Base-by-base conservation (phyloP, 352 stramenopile species). In the Globisporangium apiculatum region DNA sequence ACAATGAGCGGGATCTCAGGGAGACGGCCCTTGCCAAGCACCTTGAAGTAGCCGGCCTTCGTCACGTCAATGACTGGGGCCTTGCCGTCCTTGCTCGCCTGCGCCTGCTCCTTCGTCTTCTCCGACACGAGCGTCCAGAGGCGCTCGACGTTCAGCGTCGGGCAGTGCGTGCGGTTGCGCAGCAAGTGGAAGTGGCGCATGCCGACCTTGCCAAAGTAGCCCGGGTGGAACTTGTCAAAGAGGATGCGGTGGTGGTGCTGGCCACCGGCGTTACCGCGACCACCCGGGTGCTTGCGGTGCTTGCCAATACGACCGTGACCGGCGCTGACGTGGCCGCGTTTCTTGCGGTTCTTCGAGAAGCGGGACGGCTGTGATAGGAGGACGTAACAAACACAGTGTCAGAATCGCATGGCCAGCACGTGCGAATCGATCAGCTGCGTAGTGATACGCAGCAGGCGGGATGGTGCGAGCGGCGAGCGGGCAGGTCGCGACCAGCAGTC, bases 171-270 rank as follows among this genome's bases (percentile, higher is more conserved):
- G 57, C 95, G 83, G 86, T 99, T 99, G 61, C 86, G 87, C 64
- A 99, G 83, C 55, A 98, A 48, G 75, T 99, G 98, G 81, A 99
- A 99, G 58, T 98, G 97, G 69, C 98, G 92, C 97, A 99, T 99
- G 96, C 98, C 98, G 64, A 99, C 97, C 89, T 99, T 99, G 94
- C 98, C 98, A 72, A 99, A 99, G 89, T 99, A 99, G 97, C 98
- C 97, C 78, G 97, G 97, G 76, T 99, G 97, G 79, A 98, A 99
- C 87, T 99, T 99, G 90, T 99, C 98, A 73, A 99, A 98, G 50
- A 99, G 87, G 83, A 98, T 99, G 69, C 98, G 94, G 89, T 99
- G 97, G 83, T 99, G 98, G 79, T 99, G 98, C 81, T 99, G 96
- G 79, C 98, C 98, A 98, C 98, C 98, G 68, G 98, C 98, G 87